A percentile compares a stretch with the other conserved stretches of the same genome.
Evolutionary conservation across 768 basidiomycete species (phyloP).

Genomic region (Strobilomyces confusus): DNA sequence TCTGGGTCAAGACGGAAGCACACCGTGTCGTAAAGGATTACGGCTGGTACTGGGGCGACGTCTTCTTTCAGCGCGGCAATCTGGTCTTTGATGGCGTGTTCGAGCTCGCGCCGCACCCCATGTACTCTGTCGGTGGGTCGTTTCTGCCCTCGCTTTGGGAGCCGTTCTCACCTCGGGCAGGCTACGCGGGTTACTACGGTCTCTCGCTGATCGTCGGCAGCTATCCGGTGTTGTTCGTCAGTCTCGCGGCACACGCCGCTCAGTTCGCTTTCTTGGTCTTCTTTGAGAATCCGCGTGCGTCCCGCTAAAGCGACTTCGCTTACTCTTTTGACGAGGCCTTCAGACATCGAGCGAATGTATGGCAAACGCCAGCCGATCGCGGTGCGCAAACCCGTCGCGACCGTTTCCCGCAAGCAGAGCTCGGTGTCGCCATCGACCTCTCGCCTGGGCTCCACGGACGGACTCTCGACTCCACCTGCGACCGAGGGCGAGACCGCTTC

Average conservation of each 20-base stretch:
- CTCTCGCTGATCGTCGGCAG: constrained; percentile 87
- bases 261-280: constrained; percentile 95
- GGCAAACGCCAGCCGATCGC: constrained; percentile 90
- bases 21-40: constrained; percentile 98
- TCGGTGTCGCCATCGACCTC: constrained; percentile 9
- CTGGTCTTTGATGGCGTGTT: constrained; percentile 98
- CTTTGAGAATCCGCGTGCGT: constrained; percentile 96
- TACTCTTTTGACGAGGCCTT: background rate
- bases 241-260: constrained; percentile 89
- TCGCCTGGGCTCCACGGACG: constrained; percentile 26
- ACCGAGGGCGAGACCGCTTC: constrained; percentile 74
- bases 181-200: constrained; percentile 98
- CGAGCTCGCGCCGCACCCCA: constrained; percentile 88
- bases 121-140: constrained; percentile 82
- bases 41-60: constrained; percentile 97
- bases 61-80: constrained; percentile 88
- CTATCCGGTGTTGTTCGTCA: constrained; percentile 88
- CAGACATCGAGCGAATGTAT: constrained; percentile 92
- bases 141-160: background rate
- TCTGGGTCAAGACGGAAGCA: constrained; percentile 98
- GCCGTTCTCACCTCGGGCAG: constrained; percentile 33
- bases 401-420: constrained; percentile 14
- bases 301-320: background rate
- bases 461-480: constrained; percentile 52
- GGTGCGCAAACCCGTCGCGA: constrained; percentile 61